Conservation (phyloP, 805 yeast species). For the Cyberlindnera maritima region DNA sequence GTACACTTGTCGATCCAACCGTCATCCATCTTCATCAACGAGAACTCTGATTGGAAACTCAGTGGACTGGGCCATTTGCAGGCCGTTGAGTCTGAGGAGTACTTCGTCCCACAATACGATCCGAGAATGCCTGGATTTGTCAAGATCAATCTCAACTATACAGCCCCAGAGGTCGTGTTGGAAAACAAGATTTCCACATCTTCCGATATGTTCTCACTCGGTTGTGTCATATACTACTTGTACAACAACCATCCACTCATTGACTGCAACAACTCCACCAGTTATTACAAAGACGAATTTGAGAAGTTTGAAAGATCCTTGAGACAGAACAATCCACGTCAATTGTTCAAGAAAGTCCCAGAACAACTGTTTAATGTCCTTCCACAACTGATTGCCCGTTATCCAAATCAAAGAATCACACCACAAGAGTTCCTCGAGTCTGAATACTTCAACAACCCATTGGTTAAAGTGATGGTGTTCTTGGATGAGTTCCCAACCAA, state of each 20-base stretch:
- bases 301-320: conserved; percentile 45
- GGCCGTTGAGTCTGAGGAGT: conserved; percentile 52
- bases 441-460: conserved; percentile 76
- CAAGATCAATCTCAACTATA: conserved; percentile 65
- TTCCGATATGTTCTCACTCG: conserved; percentile 84
- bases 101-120: conserved; percentile 66
- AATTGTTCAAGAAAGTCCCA: conserved; percentile 59
- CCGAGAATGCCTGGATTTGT: conserved; percentile 73
- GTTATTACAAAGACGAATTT: conserved; percentile 60
- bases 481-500: conserved; percentile 83
- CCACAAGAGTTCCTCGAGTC: conserved; percentile 70
- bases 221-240: conserved; percentile 67
- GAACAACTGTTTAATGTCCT: conserved; percentile 44
- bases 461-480: conserved; percentile 75
- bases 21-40: conserved; percentile 68
- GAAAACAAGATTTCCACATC: conserved; percentile 61
- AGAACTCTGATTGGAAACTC: conserved; percentile 91
- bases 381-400: conserved; percentile 52
- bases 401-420: conserved; percentile 54
- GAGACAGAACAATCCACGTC: conserved; percentile 35
- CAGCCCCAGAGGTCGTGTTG: conserved; percentile 81
- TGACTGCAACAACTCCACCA: conserved; percentile 50
- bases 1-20: conserved; percentile 83
- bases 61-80: conserved; percentile 66
- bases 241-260: conserved; percentile 54